A percentile compares a stretch with the other conserved stretches of the same genome.
Evolutionary conservation across 768 basidiomycete genomes (phyloP).

Genomic region (Fibroporia radiculosa): DNA sequence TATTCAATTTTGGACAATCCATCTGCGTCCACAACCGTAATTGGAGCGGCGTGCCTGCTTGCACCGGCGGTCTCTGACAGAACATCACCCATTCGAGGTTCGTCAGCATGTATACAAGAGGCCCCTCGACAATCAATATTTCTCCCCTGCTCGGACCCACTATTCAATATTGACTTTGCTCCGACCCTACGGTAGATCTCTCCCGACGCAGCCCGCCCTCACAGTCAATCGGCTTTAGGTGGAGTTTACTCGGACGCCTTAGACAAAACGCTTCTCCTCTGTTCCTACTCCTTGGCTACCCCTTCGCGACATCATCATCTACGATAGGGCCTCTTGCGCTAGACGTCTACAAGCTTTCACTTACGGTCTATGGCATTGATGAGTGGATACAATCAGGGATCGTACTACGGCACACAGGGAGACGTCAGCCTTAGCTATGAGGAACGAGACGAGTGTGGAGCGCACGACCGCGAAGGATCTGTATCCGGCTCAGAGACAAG

Average conservation of each 20-base stretch:
- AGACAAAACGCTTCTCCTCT: not conserved
- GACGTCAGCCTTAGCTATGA: conserved; percentile 7
- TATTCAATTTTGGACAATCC: conserved; percentile 36
- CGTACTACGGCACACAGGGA: conserved; percentile 12
- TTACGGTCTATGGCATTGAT: conserved; percentile 9
- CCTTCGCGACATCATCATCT: no score
- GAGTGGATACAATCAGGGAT: conserved; percentile 17
- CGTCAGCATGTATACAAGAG: not conserved
- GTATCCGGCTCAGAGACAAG: conserved; percentile 43
- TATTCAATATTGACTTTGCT: not conserved
- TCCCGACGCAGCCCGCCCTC: not conserved
- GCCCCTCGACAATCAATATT: not conserved
- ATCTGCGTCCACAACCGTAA: conserved; percentile 38
- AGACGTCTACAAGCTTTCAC: no score
- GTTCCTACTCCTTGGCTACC: no score
- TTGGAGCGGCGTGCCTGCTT: conserved; percentile 29
- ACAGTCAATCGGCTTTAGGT: not conserved
- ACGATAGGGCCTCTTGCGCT: no score
- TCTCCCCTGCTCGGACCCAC: not conserved
- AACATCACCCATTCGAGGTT: conserved; percentile 1
- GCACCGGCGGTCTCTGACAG: conserved; percentile 2
- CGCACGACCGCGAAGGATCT: conserved; percentile 30
- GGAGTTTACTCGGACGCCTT: not conserved
- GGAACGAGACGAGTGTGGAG: conserved; percentile 5
- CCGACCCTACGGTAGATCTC: not conserved